Percentiles rank a stretch among this genome's conserved stretches.
Conservation (phyloP, 2,329 filamentous ascomycete genomes). For the Lizonia empirigonia region DNA sequence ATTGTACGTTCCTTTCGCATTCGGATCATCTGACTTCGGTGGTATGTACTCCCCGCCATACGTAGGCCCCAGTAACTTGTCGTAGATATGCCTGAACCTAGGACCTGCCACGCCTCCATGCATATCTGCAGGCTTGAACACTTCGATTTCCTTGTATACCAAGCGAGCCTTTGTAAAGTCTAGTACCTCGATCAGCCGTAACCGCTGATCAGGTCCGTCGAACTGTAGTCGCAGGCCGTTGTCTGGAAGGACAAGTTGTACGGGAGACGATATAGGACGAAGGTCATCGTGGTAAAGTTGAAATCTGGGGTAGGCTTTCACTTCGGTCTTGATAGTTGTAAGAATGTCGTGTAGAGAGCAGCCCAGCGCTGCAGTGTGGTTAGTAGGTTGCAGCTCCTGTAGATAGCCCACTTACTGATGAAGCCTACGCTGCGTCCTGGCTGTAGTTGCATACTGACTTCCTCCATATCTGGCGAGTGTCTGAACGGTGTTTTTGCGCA, state of each 20-base stretch:
- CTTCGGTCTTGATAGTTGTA: constrained; percentile 85
- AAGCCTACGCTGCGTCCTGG: constrained; percentile 46
- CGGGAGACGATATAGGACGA: constrained; percentile 74
- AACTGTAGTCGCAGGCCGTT: constrained; percentile 93
- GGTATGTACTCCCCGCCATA: constrained; percentile 92
- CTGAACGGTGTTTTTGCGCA: constrained; percentile 3
- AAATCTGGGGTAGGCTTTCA: constrained; percentile 79
- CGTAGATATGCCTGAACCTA: constrained; percentile 87
- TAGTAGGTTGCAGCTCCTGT: constrained; percentile 4
- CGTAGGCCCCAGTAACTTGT: constrained; percentile 88
- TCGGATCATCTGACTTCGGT: constrained; percentile 59
- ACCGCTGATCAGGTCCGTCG: constrained; percentile 87
- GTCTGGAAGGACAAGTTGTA: constrained; percentile 75
- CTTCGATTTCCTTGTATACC: constrained; percentile 79
- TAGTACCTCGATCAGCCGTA: constrained; percentile 87
- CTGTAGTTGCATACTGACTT: constrained; percentile 38
- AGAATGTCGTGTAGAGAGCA: constrained; percentile 90
- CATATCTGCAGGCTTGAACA: constrained; percentile 66
- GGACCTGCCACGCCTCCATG: constrained; percentile 60
- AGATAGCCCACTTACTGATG: constrained; percentile 41
- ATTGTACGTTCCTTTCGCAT: constrained; percentile 74
- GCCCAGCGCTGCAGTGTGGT: constrained; percentile 70
- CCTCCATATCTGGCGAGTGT: constrained; percentile 34
- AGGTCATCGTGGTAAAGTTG: constrained; percentile 80
- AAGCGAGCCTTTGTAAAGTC: constrained; percentile 88